Percentiles rank a stretch among this genome's conserved stretches.
Conservation (phyloP, 768 basidiomycete genomes). For the Royoungia palumana region DNA sequence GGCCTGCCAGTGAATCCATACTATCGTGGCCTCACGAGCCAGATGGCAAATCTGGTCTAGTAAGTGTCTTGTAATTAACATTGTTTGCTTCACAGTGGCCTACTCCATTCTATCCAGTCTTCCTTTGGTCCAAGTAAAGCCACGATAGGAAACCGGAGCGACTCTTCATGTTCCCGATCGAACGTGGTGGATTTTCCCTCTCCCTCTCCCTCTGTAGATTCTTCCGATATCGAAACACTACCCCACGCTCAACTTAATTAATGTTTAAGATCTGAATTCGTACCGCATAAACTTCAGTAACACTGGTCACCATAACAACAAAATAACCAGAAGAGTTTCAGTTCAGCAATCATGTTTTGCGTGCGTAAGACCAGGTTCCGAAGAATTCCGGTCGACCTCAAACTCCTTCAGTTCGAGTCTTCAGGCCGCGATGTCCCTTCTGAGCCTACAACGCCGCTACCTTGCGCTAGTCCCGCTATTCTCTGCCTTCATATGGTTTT, state of each 20-base stretch:
- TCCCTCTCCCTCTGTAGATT: too few relatives aligned
- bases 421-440: conserved; percentile 13
- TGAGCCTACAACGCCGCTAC: conserved; percentile 46
- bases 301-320: too few relatives aligned
- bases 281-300: too few relatives aligned
- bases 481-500: conserved; percentile 63
- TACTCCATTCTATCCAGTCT: conserved; percentile 21
- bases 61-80: conserved; percentile 9
- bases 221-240: too few relatives aligned
- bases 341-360: neutral
- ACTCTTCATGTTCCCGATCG: too few relatives aligned
- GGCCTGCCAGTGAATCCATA: conserved; percentile 51
- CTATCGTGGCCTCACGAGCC: conserved; percentile 10
- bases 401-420: neutral
- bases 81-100: conserved; percentile 8
- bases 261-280: too few relatives aligned
- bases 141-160: conserved; percentile 40
- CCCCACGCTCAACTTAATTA: too few relatives aligned
- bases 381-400: neutral
- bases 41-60: neutral
- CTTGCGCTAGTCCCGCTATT: conserved; percentile 65
- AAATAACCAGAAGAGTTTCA: too few relatives aligned
- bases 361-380: conserved; percentile 5
- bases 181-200: too few relatives aligned
- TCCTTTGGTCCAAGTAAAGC: conserved; percentile 16